Percentiles rank a stretch among this genome's conserved stretches.
Conservation (phyloP, 805 yeast species). For the Pichia paraexigua region DNA sequence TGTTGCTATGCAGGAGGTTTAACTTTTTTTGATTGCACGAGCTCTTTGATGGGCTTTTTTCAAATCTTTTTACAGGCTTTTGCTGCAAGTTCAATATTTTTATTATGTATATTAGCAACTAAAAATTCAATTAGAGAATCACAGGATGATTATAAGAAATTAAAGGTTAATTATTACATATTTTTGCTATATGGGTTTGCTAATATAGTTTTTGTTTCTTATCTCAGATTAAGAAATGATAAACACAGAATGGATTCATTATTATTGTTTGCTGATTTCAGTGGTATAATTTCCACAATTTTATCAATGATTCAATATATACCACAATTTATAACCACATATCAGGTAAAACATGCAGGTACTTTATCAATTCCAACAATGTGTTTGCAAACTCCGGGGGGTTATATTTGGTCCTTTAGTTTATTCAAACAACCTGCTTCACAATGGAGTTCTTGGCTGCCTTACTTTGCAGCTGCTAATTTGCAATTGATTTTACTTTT, state of each 20-base stretch:
- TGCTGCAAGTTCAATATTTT: constrained; percentile 50
- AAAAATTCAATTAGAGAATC: constrained; percentile 39
- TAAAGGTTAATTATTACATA: constrained; percentile 33
- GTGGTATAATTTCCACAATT: constrained; percentile 59
- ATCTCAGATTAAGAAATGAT: constrained; percentile 6
- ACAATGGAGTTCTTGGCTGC: constrained; percentile 82
- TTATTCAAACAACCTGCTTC: constrained; percentile 66
- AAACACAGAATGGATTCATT: constrained; percentile 9
- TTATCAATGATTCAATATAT: constrained; percentile 65
- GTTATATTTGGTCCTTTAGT: constrained; percentile 70
- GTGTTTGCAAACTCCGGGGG: constrained; percentile 87
- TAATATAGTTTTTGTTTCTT: constrained; percentile 23
- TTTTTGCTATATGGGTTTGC: constrained; percentile 33
- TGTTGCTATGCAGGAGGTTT: constrained; percentile 46
- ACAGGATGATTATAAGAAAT: constrained; percentile 34
- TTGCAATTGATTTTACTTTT: constrained; percentile 54
- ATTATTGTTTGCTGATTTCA: constrained; percentile 41
- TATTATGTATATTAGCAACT: constrained; percentile 45
- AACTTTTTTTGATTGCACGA: constrained; percentile 49
- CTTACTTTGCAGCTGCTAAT: constrained; percentile 63
- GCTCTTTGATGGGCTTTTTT: constrained; percentile 55
- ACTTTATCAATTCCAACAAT: constrained; percentile 73
- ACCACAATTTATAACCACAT: constrained; percentile 74
- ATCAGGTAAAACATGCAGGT: constrained; percentile 64
- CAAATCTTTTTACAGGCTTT: constrained; percentile 60